Evolutionary conservation across 179 eudicot species (phyloP).

Genomic region (Gypsophila paniculata): DNA sequence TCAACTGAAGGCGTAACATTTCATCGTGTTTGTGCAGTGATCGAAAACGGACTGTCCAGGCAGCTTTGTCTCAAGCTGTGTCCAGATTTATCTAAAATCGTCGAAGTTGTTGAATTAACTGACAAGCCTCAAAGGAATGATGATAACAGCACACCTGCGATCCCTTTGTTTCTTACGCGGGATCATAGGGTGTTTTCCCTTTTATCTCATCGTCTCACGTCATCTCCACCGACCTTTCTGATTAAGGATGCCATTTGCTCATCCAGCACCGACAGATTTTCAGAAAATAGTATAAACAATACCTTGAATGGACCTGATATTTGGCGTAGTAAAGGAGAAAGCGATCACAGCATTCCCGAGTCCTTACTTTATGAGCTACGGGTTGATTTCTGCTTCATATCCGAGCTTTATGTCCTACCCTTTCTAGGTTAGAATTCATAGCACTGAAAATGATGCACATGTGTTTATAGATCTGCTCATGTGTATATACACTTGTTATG

Average conservation of each 20-base stretch:
- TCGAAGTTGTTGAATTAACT: constrained; percentile 26
- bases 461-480: not conserved
- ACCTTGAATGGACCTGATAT: constrained; percentile 33
- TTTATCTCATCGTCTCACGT: constrained; percentile 30
- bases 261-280: constrained; percentile 47
- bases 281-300: constrained; percentile 35
- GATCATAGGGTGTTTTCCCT: constrained; percentile 41
- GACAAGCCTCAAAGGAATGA: constrained; percentile 20
- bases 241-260: constrained; percentile 37
- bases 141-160: constrained; percentile 11
- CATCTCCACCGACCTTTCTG: constrained; percentile 29
- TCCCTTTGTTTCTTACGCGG: constrained; percentile 21
- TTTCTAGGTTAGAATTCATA: not conserved
- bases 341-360: constrained; percentile 41
- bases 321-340: constrained; percentile 53
- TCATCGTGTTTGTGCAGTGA: constrained; percentile 35
- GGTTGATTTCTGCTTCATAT: not conserved
- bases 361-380: constrained; percentile 33
- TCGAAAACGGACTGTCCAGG: constrained; percentile 41
- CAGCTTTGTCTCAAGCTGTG: constrained; percentile 37
- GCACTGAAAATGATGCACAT: not conserved
- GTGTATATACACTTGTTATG: not conserved
- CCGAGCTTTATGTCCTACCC: constrained; percentile 6
- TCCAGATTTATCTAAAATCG: constrained; percentile 36
- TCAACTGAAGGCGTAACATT: not conserved